Evolutionary conservation across 2,329 filamentous ascomycete genomes (phyloP).

Genomic region (Aurifilum marmelostoma): DNA sequence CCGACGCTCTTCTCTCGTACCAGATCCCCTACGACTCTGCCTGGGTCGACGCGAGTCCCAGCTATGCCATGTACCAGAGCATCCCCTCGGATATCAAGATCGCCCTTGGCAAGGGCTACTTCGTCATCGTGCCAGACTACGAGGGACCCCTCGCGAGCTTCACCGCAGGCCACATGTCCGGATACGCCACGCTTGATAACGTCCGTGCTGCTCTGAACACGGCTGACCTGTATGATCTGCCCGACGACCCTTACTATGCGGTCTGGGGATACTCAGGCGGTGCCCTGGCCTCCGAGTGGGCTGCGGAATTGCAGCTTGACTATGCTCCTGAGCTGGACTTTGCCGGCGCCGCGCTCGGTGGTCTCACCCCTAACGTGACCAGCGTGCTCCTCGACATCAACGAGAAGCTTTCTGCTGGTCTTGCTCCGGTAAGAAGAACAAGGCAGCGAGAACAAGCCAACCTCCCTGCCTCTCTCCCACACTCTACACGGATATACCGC

Average conservation of each 20-base stretch:
- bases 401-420: slow-evolving; percentile 38
- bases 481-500: too few relatives aligned
- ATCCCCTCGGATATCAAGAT: slow-evolving; percentile 38
- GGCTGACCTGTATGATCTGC: slow-evolving; percentile 36
- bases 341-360: slow-evolving; percentile 50
- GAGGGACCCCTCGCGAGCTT: slow-evolving; percentile 49
- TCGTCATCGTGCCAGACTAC: slow-evolving; percentile 49
- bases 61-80: slow-evolving; percentile 38
- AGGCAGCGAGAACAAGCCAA: too few relatives aligned
- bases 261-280: slow-evolving; percentile 60
- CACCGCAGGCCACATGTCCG: slow-evolving; percentile 44
- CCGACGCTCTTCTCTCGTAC: slow-evolving; percentile 44
- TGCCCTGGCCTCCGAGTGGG: slow-evolving; percentile 53
- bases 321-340: slow-evolving; percentile 54
- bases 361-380: slow-evolving; percentile 46
- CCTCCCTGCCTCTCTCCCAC: too few relatives aligned
- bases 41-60: slow-evolving; percentile 43
- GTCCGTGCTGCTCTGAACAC: slow-evolving; percentile 44
- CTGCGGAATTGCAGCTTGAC: slow-evolving; percentile 49
- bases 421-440: slow-evolving; percentile 31
- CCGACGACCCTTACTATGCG: slow-evolving; percentile 39
- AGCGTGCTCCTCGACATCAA: slow-evolving; percentile 41
- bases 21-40: slow-evolving; percentile 46
- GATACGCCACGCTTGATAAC: slow-evolving; percentile 48
- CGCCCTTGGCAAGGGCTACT: slow-evolving; percentile 47